A percentile compares a stretch with the other conserved stretches of the same genome.
Evolutionary conservation across 495 filamentous ascomycete species (phyloP).

Genomic region (Neurospora terricola): DNA sequence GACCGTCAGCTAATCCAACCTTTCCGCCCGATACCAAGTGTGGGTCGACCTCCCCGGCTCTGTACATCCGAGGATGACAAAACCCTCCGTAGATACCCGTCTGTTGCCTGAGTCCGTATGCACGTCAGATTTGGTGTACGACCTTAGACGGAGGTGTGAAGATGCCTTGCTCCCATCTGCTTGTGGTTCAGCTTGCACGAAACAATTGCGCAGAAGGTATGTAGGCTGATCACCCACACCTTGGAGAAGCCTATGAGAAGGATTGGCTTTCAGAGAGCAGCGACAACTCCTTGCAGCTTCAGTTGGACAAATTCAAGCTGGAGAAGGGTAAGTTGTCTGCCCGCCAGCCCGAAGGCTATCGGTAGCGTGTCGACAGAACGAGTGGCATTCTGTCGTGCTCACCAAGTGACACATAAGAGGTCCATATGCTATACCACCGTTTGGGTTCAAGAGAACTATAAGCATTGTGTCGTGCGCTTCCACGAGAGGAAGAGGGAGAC

Average conservation of each 20-base stretch:
- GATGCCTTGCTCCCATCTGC: background rate
- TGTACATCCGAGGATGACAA: background rate
- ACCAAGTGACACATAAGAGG: background rate
- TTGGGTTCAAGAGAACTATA: background rate
- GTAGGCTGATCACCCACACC: background rate
- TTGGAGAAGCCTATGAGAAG: background rate
- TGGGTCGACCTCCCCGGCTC: background rate
- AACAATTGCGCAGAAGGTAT: background rate
- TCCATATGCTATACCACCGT: background rate
- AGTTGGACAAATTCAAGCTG: background rate
- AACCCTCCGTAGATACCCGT: background rate
- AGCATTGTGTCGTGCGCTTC: background rate
- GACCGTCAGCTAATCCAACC: background rate
- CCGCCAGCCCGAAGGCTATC: background rate
- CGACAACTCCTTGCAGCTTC: background rate
- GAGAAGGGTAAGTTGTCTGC: background rate
- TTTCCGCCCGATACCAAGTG: background rate
- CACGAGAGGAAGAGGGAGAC: background rate
- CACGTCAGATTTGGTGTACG: background rate
- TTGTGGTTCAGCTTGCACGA: background rate
- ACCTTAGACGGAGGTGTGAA: background rate
- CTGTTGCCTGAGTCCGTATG: background rate
- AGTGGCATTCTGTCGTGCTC: background rate
- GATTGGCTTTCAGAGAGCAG: background rate
- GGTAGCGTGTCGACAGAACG: background rate